Base-by-base conservation (phyloP, 2,329 filamentous ascomycete species). In the Alternaria novae-zelandiae region DNA sequence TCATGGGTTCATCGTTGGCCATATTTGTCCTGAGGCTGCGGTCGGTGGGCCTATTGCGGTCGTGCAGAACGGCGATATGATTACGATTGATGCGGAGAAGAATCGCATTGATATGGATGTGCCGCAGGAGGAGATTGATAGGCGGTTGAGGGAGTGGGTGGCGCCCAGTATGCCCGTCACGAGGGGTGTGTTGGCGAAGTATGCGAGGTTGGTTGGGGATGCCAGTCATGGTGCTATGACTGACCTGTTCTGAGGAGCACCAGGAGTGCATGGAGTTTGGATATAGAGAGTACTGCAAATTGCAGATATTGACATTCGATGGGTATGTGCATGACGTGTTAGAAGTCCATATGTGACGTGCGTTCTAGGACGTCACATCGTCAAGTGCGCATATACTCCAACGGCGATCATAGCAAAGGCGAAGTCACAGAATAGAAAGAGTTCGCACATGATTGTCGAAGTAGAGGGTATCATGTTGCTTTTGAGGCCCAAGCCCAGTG, bases 1-100 rank as follows among this genome's bases (percentile, higher is more conserved):
- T 57, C 94, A 97, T 79, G 94, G 94, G 0, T 97, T 97, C 80
- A 96, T 97, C 74, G 93, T 98, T 15, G 95, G 95, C 1, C 94
- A 97, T 74, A 93, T 97, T 13, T 91, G 92, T 3, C 95, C 95
- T 3, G 95, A 98, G 81, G 95, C 95, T 0, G 93, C 92, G 1
- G 90, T 91, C 2, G 95, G 95, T 15, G 95, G 95, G 0, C 94
- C 95, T 1, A 94, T 98, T 74, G 94, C 91, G 0, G 83, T 97
- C 6, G 92, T 97, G 3, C 78, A 83, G 70, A 87, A 96, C 72
- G 95, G 93, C 2, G 95, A 98, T 79, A 81, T 87, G 25, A 89
- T 98, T 55, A 94, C 91, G 4, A 97, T 98, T 74, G 92, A 96
- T 77, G 94, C 94, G 0, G 89, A 92, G 70, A 88, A 82, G 36